Evolutionary conservation across 176 grass and related monocot species (phyloP), one percentile per base, ranked within the genome.

Genomic region (Rhynchospora breviuscula): DNA sequence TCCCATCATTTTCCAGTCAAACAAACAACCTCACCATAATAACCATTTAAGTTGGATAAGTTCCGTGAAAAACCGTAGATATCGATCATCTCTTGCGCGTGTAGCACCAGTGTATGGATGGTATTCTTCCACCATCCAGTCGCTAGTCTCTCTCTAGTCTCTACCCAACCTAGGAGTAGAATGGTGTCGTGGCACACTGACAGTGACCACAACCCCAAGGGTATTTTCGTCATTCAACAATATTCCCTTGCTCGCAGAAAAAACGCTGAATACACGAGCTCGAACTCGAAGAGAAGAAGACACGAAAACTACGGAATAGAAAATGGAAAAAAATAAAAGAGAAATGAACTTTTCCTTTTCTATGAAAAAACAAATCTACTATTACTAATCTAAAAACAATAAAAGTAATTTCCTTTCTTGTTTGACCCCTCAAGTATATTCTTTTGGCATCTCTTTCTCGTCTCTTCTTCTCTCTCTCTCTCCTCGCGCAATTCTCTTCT

Each of bases 351-450:
- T 33, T 57, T 52, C 72, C n/a, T 75, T 75, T 75, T 52, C 23
- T 47, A 18, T 25, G 7, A 63, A 18, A n/a, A 70, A 46, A 46
- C 13, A 31, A 71, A 46, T 71, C 46, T 17, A n/a, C n/a, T n/a
- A n/a, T n/a, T n/a, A n/a, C n/a, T n/a, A 71, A 40, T 40, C 35
- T 40, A 40, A 40, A 40, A 71, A 71, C 40, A 10, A 46, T 40
- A 10, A 4, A 78, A 58, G 56, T 22, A 26, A 78, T 78, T 58
- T 78, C 51, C n/a, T 47, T 80, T 49, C 47, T 66, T 66, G 22
- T 66, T 66, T 82, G 61, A 66, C 60, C 62, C 44, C 22, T 0
- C 29, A 40, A 23, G 86, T 80, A 92, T 94, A 88, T 90, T 94
- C 84, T 22, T 40, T 79, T 52, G 29, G 87, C 84, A 88, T 89